Percentiles rank a stretch among this genome's conserved stretches.
Evolutionary conservation across 768 basidiomycete species (phyloP).

Genomic region (Lepiota venenata): DNA sequence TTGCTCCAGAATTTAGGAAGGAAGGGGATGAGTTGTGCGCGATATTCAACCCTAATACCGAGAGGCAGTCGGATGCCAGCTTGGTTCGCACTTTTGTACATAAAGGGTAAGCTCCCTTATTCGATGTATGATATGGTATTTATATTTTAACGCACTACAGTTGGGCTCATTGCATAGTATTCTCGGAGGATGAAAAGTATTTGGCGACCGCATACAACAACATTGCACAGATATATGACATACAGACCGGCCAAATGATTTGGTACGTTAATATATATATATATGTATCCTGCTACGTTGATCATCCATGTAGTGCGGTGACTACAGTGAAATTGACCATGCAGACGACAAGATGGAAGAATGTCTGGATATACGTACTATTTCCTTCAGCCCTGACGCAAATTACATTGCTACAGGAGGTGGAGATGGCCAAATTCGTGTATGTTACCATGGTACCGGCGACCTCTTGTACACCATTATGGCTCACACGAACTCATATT

Average conservation of each 20-base stretch:
- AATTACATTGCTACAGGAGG: slow-evolving; percentile 89
- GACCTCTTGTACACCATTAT: no score
- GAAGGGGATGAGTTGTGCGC: no score
- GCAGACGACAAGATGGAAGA: slow-evolving; percentile 66
- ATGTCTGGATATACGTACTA: slow-evolving; percentile 91
- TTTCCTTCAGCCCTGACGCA: slow-evolving; percentile 87
- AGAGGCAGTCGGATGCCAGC: slow-evolving; percentile 65
- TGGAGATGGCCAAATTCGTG: slow-evolving; percentile 86
- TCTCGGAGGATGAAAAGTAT: slow-evolving; percentile 89
- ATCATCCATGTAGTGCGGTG: neutral
- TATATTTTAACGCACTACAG: no score
- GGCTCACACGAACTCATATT: neutral
- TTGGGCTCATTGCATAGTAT: slow-evolving; percentile 97
- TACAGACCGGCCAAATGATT: slow-evolving; percentile 80
- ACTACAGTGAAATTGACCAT: slow-evolving; percentile 67
- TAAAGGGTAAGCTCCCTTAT: slow-evolving; percentile 55
- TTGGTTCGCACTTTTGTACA: slow-evolving; percentile 81
- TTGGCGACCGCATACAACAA: slow-evolving; percentile 93
- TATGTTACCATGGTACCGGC: slow-evolving; percentile 34
- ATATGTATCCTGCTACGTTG: neutral
- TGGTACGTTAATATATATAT: slow-evolving; percentile 53
- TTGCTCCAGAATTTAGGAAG: no score
- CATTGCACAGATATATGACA: slow-evolving; percentile 93
- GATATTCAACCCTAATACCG: slow-evolving; percentile 75
- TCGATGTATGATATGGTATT: no score